Evolutionary conservation across 345 rosid genomes (phyloP).

Genomic region (Ceriops tagal): DNA sequence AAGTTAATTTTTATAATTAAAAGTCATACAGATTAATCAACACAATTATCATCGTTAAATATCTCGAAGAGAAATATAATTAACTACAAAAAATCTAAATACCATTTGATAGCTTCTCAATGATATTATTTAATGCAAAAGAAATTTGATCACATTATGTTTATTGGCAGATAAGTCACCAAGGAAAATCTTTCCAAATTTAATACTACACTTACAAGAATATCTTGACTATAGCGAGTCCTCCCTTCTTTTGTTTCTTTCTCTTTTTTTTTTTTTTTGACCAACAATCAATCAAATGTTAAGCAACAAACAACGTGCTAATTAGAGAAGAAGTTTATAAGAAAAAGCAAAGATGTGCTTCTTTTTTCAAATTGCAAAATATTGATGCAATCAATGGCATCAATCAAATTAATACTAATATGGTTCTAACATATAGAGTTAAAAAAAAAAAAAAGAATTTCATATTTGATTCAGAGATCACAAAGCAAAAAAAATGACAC

Average conservation of each 20-base stretch:
- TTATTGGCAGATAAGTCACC: slow-evolving; percentile 8
- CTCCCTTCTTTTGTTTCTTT: background rate
- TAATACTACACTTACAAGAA: background rate
- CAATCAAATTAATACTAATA: background rate
- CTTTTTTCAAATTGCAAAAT: background rate
- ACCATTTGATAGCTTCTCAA: too few species aligned
- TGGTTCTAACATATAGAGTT: background rate
- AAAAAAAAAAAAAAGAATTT: background rate
- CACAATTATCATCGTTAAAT: too few species aligned
- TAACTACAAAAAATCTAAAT: too few species aligned
- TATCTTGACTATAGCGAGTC: too few species aligned
- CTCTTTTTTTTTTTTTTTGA: too few species aligned
- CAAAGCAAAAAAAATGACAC: background rate
- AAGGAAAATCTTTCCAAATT: background rate
- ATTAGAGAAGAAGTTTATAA: background rate
- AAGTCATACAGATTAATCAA: too few species aligned
- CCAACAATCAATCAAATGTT: background rate
- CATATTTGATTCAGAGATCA: slow-evolving; percentile 1
- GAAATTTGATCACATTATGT: background rate
- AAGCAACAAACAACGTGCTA: too few species aligned
- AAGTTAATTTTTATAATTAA: too few species aligned
- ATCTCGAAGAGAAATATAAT: too few species aligned
- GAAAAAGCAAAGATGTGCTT: background rate
- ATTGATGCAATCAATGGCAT: background rate
- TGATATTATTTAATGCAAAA: too few species aligned